These are phyloP conservation scores for Globisporangium alternatum DNA, from an alignment of 352 stramenopile species.

Conservation along the genomic window DNA sequence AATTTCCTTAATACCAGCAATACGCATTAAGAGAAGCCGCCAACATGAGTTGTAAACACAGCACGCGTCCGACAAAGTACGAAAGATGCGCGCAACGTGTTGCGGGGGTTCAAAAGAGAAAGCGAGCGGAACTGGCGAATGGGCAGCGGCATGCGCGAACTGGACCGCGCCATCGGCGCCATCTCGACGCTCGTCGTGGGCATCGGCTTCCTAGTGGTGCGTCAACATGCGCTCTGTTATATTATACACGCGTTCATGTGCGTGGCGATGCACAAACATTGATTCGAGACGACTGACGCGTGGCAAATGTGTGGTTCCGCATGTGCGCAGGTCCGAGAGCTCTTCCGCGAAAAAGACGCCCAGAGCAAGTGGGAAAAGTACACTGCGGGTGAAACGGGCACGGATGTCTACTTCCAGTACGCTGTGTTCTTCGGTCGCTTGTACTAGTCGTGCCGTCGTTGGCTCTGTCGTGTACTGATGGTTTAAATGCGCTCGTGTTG, in stretches of 20 bases:
- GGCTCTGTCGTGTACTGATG: neutral
- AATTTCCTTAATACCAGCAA: too few relatives aligned
- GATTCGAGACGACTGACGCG: neutral
- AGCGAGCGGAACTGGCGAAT: constrained; percentile 19
- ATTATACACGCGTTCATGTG: neutral
- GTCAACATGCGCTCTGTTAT: neutral
- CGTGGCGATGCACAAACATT: neutral
- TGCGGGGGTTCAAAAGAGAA: constrained; percentile 11
- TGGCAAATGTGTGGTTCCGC: constrained; percentile 5
- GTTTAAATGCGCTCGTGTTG: neutral
- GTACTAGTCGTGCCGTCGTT: constrained; percentile 3
- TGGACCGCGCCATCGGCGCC: constrained; percentile 75
- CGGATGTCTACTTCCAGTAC: constrained; percentile 78
- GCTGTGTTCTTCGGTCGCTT: constrained; percentile 3
- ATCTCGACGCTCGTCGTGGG: constrained; percentile 75
- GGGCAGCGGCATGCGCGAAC: constrained; percentile 63
- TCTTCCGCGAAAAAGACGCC: constrained; percentile 52
- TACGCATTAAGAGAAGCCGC: neutral
- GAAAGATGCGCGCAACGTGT: constrained; percentile 10
- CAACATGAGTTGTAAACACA: neutral
- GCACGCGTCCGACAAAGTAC: constrained; percentile 3
- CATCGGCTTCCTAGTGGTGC: constrained; percentile 66
- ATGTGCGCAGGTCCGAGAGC: constrained; percentile 48
- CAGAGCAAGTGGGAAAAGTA: constrained; percentile 61
- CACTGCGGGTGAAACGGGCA: constrained; percentile 36